Base-by-base conservation (phyloP, 2,329 filamentous ascomycete genomes). In the Ilyonectria mors-panacis region DNA sequence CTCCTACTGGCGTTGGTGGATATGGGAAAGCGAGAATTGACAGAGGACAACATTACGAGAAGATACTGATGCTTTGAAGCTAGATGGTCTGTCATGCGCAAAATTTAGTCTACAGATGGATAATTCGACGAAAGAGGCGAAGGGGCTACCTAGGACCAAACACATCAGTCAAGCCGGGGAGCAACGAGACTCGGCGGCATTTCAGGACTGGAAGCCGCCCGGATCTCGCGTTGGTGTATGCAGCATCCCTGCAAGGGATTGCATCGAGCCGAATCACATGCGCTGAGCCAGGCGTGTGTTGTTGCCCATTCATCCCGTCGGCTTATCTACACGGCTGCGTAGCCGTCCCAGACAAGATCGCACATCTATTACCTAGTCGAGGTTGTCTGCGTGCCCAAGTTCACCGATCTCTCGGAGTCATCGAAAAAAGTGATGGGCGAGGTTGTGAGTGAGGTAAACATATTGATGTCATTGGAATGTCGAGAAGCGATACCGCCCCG, bases 311-410 rank as follows among this genome's bases (percentile, higher is more conserved):
- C 37, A n/a, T n/a, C 15, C 39, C 17, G n/a, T 39, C 10, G 37
- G 17, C 37, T 15, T 13, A 39, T n/a, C 15, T 8, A 8, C 39
- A 42, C 39, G 15, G n/a, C n/a, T 42, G 3, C 39, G n/a, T 8
- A 42, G 39, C 39, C 39, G 39, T 19, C 15, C 23, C 21, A 33
- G 6, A 23, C 19, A 21, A 19, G 48, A 45, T 61, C 48, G 28
- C 35, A 54, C 48, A 54, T 19, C n/a, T 8, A 17, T 7, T 19
- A 28, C 42, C 19, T 44, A 21, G 8, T 39, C n/a, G 26, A 28
- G 56, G 48, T 2, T 33, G 30, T 59, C 56, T 59, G 56, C 44
- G 56, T 59, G 44, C 44, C 56, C 44, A 30, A 37, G 42, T 37
- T 30, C 30, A 42, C 19, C 30, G 39, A 44, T 44, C 30, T n/a